Conservation (phyloP, 805 yeast genomes). For the Saturnispora quitensis region DNA sequence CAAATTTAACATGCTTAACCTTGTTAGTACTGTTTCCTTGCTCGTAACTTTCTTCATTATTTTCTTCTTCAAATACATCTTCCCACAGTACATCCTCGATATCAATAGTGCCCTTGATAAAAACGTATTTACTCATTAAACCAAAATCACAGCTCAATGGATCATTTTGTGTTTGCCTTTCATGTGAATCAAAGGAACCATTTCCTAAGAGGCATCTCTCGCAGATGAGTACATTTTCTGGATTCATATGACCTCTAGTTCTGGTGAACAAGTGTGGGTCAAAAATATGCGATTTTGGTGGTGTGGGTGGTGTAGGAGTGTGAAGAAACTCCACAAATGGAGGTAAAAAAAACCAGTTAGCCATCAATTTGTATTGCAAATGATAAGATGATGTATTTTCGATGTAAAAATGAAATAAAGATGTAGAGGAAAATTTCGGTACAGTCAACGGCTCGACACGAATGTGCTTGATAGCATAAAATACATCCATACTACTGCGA, state of each 20-base stretch:
- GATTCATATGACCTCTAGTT: conserved; percentile 20
- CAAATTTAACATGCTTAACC: conserved; percentile 6
- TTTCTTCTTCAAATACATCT: conserved; percentile 3
- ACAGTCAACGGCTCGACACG: conserved; percentile 10
- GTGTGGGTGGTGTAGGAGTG: conserved; percentile 29
- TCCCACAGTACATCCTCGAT: conserved; percentile 21
- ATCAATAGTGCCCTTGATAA: conserved; percentile 24
- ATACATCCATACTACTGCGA: not conserved
- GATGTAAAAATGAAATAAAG: conserved; percentile 22
- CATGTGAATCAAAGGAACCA: not conserved
- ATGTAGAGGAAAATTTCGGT: conserved; percentile 24
- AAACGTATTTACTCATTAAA: conserved; percentile 22
- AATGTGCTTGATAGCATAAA: not conserved
- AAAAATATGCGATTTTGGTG: conserved; percentile 15
- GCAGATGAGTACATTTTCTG: conserved; percentile 28
- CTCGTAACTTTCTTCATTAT: conserved; percentile 7
- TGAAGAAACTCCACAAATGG: conserved; percentile 28
- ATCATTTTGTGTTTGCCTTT: not conserved
- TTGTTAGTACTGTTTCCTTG: not conserved
- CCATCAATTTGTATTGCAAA: conserved; percentile 20
- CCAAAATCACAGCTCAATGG: conserved; percentile 19
- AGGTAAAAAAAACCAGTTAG: conserved; percentile 30
- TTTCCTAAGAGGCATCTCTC: conserved; percentile 15
- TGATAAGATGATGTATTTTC: conserved; percentile 21
- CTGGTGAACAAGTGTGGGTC: conserved; percentile 11